phyloP scores from a whole-genome alignment of 257 asterid species.

The Knoxia roxburghii region DNA sequence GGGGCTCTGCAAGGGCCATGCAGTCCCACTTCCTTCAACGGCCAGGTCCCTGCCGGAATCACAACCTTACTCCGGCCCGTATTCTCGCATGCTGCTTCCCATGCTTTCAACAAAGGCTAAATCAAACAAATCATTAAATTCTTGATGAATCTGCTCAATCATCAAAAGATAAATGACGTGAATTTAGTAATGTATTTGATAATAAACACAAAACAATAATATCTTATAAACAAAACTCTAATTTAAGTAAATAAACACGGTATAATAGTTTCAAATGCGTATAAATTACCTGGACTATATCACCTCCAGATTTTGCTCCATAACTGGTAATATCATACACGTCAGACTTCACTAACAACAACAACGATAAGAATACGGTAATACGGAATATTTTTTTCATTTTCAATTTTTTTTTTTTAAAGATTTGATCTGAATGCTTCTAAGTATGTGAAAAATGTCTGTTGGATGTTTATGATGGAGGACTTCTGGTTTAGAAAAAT shows the following conservation, averaged over 20 bases:
- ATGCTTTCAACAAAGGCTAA: conserved; percentile 43
- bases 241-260: too few relatives aligned
- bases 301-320: conserved; percentile 10
- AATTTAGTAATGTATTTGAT: too few relatives aligned
- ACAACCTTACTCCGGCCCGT: conserved; percentile 17
- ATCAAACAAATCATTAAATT: fast-evolving
- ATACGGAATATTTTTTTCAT: not conserved
- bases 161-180: too few relatives aligned
- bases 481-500: too few relatives aligned
- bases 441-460: too few relatives aligned
- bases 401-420: not conserved
- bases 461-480: too few relatives aligned
- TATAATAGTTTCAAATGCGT: too few relatives aligned
- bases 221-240: too few relatives aligned
- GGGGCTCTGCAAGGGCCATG: conserved; percentile 31
- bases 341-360: not conserved
- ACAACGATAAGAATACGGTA: not conserved
- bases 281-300: conserved; percentile 19
- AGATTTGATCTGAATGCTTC: too few relatives aligned
- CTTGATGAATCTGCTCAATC: too few relatives aligned
- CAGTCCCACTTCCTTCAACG: conserved; percentile 20
- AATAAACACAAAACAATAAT: too few relatives aligned
- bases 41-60: conserved; percentile 34
- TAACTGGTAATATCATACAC: conserved; percentile 11
- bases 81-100: conserved; percentile 32